Evolutionary conservation across 306 rosid genomes (phyloP).

Genomic region (Corylus avellana): DNA sequence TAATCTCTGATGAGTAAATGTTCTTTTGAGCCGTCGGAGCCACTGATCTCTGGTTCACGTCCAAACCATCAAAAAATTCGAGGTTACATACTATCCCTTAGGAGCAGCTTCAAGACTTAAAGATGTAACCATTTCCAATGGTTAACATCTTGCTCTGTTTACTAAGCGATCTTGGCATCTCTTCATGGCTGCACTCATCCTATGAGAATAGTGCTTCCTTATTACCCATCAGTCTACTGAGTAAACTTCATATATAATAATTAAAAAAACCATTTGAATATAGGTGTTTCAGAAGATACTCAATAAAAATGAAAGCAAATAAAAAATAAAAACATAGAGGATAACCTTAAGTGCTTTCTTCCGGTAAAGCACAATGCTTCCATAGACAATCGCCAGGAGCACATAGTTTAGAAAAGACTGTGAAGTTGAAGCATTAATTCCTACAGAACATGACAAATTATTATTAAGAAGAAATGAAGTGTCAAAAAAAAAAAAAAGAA

Average conservation of each 20-base stretch:
- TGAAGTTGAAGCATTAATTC: constrained; percentile 87
- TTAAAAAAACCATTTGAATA: neutral
- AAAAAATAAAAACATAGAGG: constrained; percentile 17
- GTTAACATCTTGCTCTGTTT: neutral
- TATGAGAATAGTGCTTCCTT: neutral
- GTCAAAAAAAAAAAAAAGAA: neutral
- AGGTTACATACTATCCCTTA: neutral
- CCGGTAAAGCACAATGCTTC: constrained; percentile 52
- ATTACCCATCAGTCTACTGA: neutral
- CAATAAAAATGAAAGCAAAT: constrained; percentile 5
- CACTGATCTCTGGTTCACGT: neutral
- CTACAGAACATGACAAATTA: constrained; percentile 36
- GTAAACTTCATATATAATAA: neutral
- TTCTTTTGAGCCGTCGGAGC: constrained; percentile 4
- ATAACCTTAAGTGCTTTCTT: constrained; percentile 77
- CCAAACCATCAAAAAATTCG: neutral
- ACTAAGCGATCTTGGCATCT: neutral
- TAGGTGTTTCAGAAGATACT: neutral
- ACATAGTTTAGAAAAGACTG: constrained; percentile 88
- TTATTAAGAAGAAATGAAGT: constrained; percentile 3
- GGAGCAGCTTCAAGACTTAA: neutral
- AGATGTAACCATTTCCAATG: neutral
- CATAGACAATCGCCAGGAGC: constrained; percentile 72
- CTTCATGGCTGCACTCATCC: neutral
- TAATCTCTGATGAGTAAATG: neutral